phyloP scores from a whole-genome alignment of 139 green algal species.

The Chlorella sp. region DNA sequence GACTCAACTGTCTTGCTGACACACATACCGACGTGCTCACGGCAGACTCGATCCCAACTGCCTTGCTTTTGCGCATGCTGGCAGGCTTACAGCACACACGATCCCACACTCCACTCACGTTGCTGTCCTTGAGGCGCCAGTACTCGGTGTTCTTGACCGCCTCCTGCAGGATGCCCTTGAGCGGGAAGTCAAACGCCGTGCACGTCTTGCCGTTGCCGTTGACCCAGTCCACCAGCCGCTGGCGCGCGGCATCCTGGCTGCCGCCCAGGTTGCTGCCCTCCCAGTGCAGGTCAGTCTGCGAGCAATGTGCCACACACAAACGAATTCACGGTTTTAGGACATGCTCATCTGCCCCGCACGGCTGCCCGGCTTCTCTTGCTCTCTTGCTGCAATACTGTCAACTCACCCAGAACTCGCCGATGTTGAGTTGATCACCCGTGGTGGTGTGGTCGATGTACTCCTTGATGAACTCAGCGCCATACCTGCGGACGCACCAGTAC shows the following conservation, averaged over 20 bases:
- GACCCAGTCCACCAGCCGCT: constrained; percentile 14
- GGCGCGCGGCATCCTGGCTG: constrained; percentile 14
- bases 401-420: constrained; percentile 81
- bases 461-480: constrained; percentile 32
- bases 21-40: too few relatives aligned
- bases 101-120: too few relatives aligned
- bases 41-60: too few relatives aligned
- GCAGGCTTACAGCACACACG: too few relatives aligned
- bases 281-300: constrained; percentile 34
- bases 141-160: constrained; percentile 43
- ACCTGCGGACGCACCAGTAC: constrained; percentile 88
- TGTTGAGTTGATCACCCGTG: constrained; percentile 58
- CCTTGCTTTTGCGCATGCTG: too few relatives aligned
- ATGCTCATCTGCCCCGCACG: too few relatives aligned
- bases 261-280: constrained; percentile 13
- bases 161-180: constrained; percentile 45
- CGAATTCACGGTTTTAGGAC: too few relatives aligned
- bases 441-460: constrained; percentile 73
- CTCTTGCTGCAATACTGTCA: too few relatives aligned
- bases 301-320: too few relatives aligned
- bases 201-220: neutral
- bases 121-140: constrained; percentile 33
- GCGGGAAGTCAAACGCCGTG: constrained; percentile 23
- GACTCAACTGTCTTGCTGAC: too few relatives aligned
- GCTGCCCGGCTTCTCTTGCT: too few relatives aligned